These are phyloP conservation scores for Fusarium brevicatenulatum DNA, from an alignment of 2,329 filamentous ascomycete species.

Conservation along the genomic window DNA sequence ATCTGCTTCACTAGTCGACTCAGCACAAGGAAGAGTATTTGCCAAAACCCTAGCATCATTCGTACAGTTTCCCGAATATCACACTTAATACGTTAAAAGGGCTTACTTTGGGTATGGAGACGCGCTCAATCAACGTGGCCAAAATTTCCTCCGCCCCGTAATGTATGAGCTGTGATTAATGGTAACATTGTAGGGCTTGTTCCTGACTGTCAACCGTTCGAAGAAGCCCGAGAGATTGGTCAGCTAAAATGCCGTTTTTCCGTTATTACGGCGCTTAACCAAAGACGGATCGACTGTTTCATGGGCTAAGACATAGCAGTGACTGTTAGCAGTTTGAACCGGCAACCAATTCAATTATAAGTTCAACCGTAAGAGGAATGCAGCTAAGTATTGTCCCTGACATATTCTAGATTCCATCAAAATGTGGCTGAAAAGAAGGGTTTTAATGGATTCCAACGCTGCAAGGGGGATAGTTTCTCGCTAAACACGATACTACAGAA, in stretches of 20 bases:
- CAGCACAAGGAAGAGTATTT: no score
- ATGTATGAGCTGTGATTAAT: no score
- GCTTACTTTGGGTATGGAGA: no score
- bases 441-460: background rate
- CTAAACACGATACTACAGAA: background rate
- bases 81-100: no score
- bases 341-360: background rate
- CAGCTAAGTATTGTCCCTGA: background rate
- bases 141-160: rapidly evolving
- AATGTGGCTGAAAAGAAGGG: background rate
- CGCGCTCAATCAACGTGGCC: background rate
- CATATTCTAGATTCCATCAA: background rate
- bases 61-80: no score
- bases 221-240: background rate
- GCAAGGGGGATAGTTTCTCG: background rate
- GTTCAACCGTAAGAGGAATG: background rate
- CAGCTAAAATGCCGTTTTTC: background rate
- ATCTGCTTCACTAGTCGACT: no score
- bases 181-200: no score
- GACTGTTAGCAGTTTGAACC: background rate
- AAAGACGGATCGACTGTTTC: background rate
- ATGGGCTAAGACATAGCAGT: background rate
- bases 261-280: background rate
- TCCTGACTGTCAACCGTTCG: rapidly evolving
- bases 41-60: no score